Evolutionary conservation across 1,284 basidiomycete genomes (phyloP), one percentile per base, ranked within the genome.

Genomic region (Xerocomus alliaceus): DNA sequence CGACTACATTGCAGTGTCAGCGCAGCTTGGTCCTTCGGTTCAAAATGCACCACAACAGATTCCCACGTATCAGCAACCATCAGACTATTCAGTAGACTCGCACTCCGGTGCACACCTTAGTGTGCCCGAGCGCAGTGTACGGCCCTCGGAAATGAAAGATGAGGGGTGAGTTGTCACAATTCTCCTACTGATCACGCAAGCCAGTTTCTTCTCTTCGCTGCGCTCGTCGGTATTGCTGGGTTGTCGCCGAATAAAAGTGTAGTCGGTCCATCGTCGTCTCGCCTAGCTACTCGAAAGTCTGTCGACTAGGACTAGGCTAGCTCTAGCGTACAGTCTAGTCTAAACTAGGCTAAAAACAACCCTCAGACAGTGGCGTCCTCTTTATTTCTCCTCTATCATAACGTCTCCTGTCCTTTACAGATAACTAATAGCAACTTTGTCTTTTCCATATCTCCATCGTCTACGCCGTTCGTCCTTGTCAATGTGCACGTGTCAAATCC

Each of bases 111-210:
- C 72, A 42, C 83, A 71, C 56, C 77, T 83, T 49, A 76, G 78
- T 17, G 77, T 81, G 47, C 80, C 81, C 18, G 88, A 91, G 68
- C 85, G 90, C 54, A 87, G 86, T 24, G 84, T 95, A 29, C 85
- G 92, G 58, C 94, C 95, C 17, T 94, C 92, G 54, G 95, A 98
- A 78, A 97, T 96, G 94, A 95, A 95, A 78, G 96, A 98, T 74
- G 95, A 97, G 92, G 95, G 95, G 96, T 97, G 87, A 95, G 95
- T 70, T 32, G 13, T 48, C 7, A 28, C 12, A 24, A 6, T 58
- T 56, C 24, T 44, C 28, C 44, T 5, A 26, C 61, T 73, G 34
- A 66, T 56, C 26, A 39, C 35, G 24, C 24, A 60, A 51, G 22
- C 47, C 48, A 72, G 64, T 52, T 53, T 35, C 39, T 22, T 58